These are phyloP conservation scores for Arctostaphylos glauca DNA, from an alignment of 148 eudicot species.

Conservation along the genomic window DNA sequence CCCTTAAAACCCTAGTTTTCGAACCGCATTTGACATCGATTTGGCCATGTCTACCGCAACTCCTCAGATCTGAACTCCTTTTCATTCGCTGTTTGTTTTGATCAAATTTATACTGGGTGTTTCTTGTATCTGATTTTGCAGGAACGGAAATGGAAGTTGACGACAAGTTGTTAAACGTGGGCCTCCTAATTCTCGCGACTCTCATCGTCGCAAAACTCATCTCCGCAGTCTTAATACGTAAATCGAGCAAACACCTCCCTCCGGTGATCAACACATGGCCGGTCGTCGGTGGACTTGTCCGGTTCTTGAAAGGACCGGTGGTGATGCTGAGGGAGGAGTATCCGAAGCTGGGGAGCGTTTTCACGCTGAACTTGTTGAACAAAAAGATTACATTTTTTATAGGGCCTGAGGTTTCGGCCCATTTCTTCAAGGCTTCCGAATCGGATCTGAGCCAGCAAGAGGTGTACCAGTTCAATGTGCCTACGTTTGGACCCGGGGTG, in stretches of 20 bases:
- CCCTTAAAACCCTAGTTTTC: neutral
- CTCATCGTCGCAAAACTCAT: slow-evolving; percentile 65
- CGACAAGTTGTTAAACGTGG: slow-evolving; percentile 50
- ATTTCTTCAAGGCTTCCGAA: slow-evolving; percentile 93
- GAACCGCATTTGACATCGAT: neutral
- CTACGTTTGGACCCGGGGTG: slow-evolving; percentile 96
- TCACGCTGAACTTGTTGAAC: slow-evolving; percentile 67
- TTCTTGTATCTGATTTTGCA: no score
- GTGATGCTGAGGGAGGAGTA: slow-evolving; percentile 79
- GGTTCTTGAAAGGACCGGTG: slow-evolving; percentile 78
- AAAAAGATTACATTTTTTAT: slow-evolving; percentile 87
- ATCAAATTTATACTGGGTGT: no score
- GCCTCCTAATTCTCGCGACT: slow-evolving; percentile 63
- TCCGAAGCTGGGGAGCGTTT: slow-evolving; percentile 86
- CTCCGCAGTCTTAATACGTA: slow-evolving; percentile 47
- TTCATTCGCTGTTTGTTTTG: no score
- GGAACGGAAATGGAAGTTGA: slow-evolving; percentile 21
- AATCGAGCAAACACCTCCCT: slow-evolving; percentile 72
- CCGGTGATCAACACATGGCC: slow-evolving; percentile 69
- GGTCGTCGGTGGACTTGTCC: slow-evolving; percentile 63
- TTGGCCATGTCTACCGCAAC: neutral
- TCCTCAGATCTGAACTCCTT: neutral
- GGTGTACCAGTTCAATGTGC: slow-evolving; percentile 91
- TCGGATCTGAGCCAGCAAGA: slow-evolving; percentile 97
- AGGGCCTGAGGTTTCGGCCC: slow-evolving; percentile 94